Evolutionary conservation across 148 eudicot genomes (phyloP), one percentile per base, ranked within the genome.

Genomic region (Vaccinium corymbosum): DNA sequence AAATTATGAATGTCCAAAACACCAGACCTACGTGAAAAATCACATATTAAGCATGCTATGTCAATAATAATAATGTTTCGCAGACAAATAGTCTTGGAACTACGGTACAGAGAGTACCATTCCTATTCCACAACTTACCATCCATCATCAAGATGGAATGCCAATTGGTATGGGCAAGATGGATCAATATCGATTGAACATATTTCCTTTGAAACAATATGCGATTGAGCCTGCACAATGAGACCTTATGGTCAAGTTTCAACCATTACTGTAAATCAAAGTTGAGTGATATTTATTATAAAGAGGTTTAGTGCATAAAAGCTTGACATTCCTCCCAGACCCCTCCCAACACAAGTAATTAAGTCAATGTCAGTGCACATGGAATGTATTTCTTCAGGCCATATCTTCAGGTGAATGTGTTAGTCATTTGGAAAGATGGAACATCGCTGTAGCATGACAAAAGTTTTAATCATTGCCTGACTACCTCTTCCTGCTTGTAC

Each of bases 121-220:
- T 78, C 25, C 76, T 81, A 83, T 42, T 74, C 81, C 76, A 19
- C 50, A 78, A 91, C 93, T 85, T 92, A 96, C 99, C 98, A 97
- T 74, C 99, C 98, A 93, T 94, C 97, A 85, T 93, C 98, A 73
- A 94, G 95, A 90, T 97, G 98, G 85, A 97, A 97, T 53, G 98
- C 98, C 89, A 97, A 81, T 66, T 94, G 95, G 87, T 85, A 82
- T 20, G 91, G 88, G 86, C 93, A 89, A 48, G 93, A 88, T 81
- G 99, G 97, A 89, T 97, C 91, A 84, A 92, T 83, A 83, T 86
- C 86, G 81, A 97, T 97, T 13, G 99, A 94, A 87, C 93, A 94
- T 87, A 97, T 89, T 80, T 93, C 99, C 86, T 88, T 94, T 17
- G 91, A 82, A 76, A 93, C 86, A 81, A 96, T 93, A 87, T 87